Evolutionary conservation across 345 rosid genomes (phyloP).

Genomic region (Lepidium africanum): DNA sequence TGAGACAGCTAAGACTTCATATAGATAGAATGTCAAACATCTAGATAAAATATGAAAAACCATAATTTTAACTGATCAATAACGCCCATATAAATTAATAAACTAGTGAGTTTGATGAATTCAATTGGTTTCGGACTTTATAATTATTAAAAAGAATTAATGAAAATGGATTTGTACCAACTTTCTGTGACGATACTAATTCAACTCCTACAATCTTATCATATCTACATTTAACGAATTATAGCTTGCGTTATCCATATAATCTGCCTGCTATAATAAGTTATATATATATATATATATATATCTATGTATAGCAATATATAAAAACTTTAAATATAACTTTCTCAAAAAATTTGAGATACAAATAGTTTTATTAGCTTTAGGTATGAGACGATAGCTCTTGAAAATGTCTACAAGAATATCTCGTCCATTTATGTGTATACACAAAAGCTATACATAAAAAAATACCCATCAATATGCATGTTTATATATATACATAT

Average conservation of each 20-base stretch:
- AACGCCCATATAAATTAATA: neutral
- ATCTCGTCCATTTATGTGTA: neutral
- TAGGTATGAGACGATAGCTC: neutral
- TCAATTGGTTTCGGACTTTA: neutral
- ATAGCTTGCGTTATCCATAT: neutral
- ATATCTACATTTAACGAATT: neutral
- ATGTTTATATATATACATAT: neutral
- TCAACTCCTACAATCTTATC: neutral
- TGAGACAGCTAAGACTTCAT: constrained; percentile 20
- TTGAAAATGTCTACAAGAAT: neutral
- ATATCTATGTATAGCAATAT: neutral
- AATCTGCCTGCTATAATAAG: neutral
- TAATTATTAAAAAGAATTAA: neutral
- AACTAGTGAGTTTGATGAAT: neutral
- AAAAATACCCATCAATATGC: neutral
- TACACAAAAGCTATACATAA: constrained; percentile 1
- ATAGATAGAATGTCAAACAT: constrained; percentile 1
- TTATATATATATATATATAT: neutral
- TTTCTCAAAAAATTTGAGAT: too few relatives aligned
- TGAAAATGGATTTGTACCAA: neutral
- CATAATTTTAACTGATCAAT: neutral
- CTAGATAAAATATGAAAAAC: neutral
- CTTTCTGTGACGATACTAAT: neutral
- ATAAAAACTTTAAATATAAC: too few relatives aligned
- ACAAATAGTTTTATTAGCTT: neutral